Conservation (phyloP, 306 rosid genomes). For the Corylus heterophylla region DNA sequence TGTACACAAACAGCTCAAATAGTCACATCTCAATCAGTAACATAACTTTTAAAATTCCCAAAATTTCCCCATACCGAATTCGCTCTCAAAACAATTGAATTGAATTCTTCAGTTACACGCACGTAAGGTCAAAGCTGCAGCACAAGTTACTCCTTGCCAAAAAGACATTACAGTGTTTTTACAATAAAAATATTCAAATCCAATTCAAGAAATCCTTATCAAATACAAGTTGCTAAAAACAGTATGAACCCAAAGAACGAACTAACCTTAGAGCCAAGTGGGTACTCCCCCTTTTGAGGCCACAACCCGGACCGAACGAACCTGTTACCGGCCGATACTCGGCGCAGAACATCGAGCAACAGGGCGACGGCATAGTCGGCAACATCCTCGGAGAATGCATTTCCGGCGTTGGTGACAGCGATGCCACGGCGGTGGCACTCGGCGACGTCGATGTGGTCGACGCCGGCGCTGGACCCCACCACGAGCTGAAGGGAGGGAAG, state of each 20-base stretch:
- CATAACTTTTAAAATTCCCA: background rate
- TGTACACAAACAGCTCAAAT: background rate
- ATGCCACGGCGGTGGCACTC: slow-evolving; percentile 20
- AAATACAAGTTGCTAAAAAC: background rate
- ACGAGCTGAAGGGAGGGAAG: slow-evolving; percentile 23
- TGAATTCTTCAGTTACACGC: too few species aligned
- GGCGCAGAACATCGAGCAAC: slow-evolving; percentile 18
- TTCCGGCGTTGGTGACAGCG: slow-evolving; percentile 22
- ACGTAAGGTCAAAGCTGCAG: too few species aligned
- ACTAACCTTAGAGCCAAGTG: slow-evolving; percentile 17
- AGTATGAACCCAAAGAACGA: background rate
- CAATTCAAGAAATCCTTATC: background rate
- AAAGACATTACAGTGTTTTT: too few species aligned
- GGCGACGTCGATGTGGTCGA: slow-evolving; percentile 13
- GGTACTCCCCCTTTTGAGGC: slow-evolving; percentile 19
- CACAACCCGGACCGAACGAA: slow-evolving; percentile 13
- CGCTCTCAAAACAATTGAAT: background rate
- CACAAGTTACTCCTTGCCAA: too few species aligned
- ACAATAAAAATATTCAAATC: too few species aligned
- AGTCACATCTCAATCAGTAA: background rate
- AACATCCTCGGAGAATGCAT: slow-evolving; percentile 9
- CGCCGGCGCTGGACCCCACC: slow-evolving; percentile 6
- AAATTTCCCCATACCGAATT: background rate
- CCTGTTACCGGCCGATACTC: slow-evolving; percentile 13
- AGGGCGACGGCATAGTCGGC: slow-evolving; percentile 27